phyloP scores from a whole-genome alignment of 164 flowering plant genomes.

The Nymphaea thermarum region DNA sequence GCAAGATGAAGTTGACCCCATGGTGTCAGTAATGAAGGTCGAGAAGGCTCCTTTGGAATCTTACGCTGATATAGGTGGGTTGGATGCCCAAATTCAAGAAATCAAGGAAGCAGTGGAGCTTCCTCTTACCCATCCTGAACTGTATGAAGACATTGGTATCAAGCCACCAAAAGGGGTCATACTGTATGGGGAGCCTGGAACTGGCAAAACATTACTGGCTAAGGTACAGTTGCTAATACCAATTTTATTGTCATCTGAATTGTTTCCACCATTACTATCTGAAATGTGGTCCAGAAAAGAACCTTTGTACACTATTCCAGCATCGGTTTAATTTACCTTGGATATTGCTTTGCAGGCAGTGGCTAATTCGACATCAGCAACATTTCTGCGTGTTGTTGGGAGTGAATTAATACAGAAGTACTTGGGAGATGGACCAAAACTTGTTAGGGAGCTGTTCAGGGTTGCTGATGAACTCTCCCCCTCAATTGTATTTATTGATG shows the following conservation, averaged over 20 bases:
- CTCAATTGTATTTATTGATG: slow-evolving; percentile 92
- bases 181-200: slow-evolving; percentile 84
- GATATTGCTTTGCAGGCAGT: slow-evolving; percentile 53
- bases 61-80: slow-evolving; percentile 82
- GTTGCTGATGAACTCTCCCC: slow-evolving; percentile 97
- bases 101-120: slow-evolving; percentile 87
- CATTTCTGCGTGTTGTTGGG: slow-evolving; percentile 89
- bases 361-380: slow-evolving; percentile 91
- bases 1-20: slow-evolving; percentile 82
- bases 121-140: slow-evolving; percentile 77
- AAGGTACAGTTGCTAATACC: slow-evolving; percentile 28
- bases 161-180: slow-evolving; percentile 88
- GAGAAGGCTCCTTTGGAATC: slow-evolving; percentile 81
- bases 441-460: slow-evolving; percentile 87
- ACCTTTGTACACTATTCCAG: no score
- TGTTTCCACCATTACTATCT: no score
- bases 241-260: neutral
- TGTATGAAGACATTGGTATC: slow-evolving; percentile 82
- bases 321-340: neutral
- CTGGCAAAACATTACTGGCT: slow-evolving; percentile 83
- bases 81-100: slow-evolving; percentile 86
- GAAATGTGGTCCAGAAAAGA: no score
- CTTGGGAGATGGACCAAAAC: slow-evolving; percentile 91
- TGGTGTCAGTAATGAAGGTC: slow-evolving; percentile 84
- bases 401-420: slow-evolving; percentile 91